Evolutionary conservation across 1,284 basidiomycete species (phyloP).

Genomic region (Anthracocystis panici-leucophaei): DNA sequence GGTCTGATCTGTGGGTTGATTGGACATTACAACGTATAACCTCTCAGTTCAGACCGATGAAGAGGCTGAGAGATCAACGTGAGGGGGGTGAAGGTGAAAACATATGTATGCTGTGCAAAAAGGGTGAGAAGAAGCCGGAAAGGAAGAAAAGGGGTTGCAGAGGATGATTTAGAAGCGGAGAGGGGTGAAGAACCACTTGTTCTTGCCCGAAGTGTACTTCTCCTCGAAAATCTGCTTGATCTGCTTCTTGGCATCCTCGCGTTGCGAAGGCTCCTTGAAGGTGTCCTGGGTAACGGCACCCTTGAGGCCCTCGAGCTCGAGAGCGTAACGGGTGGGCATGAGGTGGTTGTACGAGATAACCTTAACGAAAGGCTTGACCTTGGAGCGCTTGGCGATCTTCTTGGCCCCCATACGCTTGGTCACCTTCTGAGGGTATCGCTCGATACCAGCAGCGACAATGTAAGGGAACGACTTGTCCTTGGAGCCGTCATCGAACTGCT

Average conservation of each 20-base stretch:
- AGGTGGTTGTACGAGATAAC: slow-evolving; percentile 70
- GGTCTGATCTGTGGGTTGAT: slow-evolving; percentile 22
- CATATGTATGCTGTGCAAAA: slow-evolving; percentile 24
- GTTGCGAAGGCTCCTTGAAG: slow-evolving; percentile 69
- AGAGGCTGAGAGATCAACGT: slow-evolving; percentile 33
- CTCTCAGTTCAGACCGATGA: slow-evolving; percentile 28
- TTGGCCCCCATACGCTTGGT: slow-evolving; percentile 69
- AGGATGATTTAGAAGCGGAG: slow-evolving; percentile 64
- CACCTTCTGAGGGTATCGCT: slow-evolving; percentile 69
- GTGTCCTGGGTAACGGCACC: slow-evolving; percentile 66
- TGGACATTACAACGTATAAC: slow-evolving; percentile 35
- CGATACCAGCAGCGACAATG: slow-evolving; percentile 68
- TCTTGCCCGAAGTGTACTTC: slow-evolving; percentile 69
- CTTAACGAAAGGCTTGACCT: slow-evolving; percentile 70
- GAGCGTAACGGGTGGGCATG: slow-evolving; percentile 70
- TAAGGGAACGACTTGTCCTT: slow-evolving; percentile 68
- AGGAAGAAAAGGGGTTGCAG: background rate
- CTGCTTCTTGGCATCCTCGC: slow-evolving; percentile 69
- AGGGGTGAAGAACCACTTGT: slow-evolving; percentile 70
- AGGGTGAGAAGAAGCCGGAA: slow-evolving; percentile 17
- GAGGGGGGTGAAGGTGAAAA: background rate
- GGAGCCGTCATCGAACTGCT: slow-evolving; percentile 69
- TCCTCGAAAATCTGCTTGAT: slow-evolving; percentile 70
- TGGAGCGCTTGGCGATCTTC: slow-evolving; percentile 69
- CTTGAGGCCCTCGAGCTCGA: slow-evolving; percentile 70